phyloP scores from a whole-genome alignment of 441 rosid genomes.

The Manihot esculenta region DNA sequence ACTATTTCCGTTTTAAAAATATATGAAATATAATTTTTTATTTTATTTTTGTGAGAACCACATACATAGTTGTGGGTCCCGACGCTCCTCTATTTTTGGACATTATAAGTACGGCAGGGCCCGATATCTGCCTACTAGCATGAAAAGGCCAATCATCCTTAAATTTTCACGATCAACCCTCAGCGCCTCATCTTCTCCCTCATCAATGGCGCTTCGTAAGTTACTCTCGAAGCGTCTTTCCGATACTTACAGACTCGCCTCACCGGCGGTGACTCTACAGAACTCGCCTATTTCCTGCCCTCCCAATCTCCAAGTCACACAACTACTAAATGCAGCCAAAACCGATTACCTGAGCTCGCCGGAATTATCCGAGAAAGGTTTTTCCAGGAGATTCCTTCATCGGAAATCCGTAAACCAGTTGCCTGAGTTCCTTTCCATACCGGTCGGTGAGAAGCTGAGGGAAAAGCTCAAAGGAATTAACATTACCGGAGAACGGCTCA shows the following conservation, averaged over 20 bases:
- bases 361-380: conserved; percentile 30
- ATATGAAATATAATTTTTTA: too few species aligned
- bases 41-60: too few species aligned
- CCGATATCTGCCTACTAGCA: background rate
- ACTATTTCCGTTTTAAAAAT: too few species aligned
- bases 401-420: conserved; percentile 32
- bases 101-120: conserved; percentile 31
- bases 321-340: conserved; percentile 24
- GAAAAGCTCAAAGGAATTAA: conserved; percentile 43
- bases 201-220: conserved; percentile 54
- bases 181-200: conserved; percentile 8
- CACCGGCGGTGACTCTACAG: conserved; percentile 21
- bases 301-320: background rate
- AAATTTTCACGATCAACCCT: background rate
- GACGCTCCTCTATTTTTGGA: conserved; percentile 32
- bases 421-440: conserved; percentile 46
- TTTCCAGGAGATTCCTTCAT: conserved; percentile 49
- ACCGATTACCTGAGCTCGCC: conserved; percentile 37
- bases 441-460: conserved; percentile 50
- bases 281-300: conserved; percentile 19
- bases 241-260: conserved; percentile 23
- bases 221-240: conserved; percentile 41
- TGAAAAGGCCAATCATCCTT: background rate
- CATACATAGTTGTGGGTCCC: too few species aligned
- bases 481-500: conserved; percentile 34